Evolutionary conservation across 495 filamentous ascomycete genomes (phyloP).

Genomic region (Penicillium simplicissimum): DNA sequence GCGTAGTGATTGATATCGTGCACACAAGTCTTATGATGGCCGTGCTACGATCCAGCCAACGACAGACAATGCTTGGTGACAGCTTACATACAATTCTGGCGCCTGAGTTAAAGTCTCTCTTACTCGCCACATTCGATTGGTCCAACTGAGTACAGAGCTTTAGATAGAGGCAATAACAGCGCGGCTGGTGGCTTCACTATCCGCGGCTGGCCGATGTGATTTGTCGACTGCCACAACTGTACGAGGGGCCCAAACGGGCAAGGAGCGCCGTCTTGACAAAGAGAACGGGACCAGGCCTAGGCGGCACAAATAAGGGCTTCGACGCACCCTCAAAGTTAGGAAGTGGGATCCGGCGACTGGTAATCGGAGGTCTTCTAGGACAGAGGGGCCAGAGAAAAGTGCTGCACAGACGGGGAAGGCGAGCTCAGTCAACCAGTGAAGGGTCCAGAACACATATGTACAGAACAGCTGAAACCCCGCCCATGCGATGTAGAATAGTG

Average conservation of each 20-base stretch:
- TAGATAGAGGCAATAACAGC: slow-evolving; percentile 16
- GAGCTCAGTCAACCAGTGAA: background rate
- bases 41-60: background rate
- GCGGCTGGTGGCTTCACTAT: background rate
- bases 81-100: background rate
- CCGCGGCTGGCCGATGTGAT: slow-evolving; percentile 21
- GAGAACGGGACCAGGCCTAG: background rate
- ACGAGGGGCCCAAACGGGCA: slow-evolving; percentile 1
- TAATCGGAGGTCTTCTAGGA: background rate
- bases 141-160: slow-evolving; percentile 1
- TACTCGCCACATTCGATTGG: slow-evolving; percentile 15
- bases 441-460: background rate
- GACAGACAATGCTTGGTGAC: background rate
- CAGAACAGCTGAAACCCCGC: slow-evolving; percentile 3
- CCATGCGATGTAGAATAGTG: slow-evolving; percentile 6
- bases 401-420: background rate
- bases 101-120: background rate
- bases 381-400: background rate
- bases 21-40: background rate
- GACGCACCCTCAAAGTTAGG: slow-evolving; percentile 18
- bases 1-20: slow-evolving; percentile 4
- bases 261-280: background rate
- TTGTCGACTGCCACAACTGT: slow-evolving; percentile 22
- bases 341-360: slow-evolving; percentile 6
- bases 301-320: slow-evolving; percentile 7